These are phyloP conservation scores for Malassezia restricta DNA, from an alignment of 1,284 basidiomycete species.

Conservation along the genomic window DNA sequence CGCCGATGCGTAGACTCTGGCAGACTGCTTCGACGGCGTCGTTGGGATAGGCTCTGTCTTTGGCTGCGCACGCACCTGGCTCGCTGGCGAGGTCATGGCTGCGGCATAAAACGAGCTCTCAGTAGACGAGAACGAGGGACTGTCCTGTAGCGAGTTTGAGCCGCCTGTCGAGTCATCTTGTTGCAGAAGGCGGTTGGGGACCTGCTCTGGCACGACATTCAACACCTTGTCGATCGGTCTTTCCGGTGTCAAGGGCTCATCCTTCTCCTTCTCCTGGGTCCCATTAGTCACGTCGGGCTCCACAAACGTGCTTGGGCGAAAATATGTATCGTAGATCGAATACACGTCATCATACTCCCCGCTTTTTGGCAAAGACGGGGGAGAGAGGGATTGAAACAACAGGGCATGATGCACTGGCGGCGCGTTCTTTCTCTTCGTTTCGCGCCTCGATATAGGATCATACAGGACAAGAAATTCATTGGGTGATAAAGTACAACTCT, in stretches of 20 bases:
- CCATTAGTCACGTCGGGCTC: neutral
- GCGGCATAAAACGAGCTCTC: neutral
- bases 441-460: neutral
- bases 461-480: neutral
- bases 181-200: neutral
- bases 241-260: neutral
- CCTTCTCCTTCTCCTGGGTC: neutral
- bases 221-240: neutral
- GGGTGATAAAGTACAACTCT: neutral
- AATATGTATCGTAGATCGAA: constrained; percentile 16
- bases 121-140: neutral
- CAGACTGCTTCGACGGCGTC: neutral
- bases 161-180: neutral
- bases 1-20: neutral
- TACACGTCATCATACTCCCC: neutral
- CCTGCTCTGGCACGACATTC: neutral
- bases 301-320: constrained; percentile 2
- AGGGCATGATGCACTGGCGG: neutral
- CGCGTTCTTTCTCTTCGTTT: neutral
- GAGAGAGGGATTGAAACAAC: neutral
- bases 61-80: no score
- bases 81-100: no score
- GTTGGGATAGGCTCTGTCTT: neutral
- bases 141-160: neutral
- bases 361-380: neutral